Percentiles rank a stretch among this genome's conserved stretches.
Conservation (phyloP, 805 yeast genomes). For the Saccharomyces mikatae region DNA sequence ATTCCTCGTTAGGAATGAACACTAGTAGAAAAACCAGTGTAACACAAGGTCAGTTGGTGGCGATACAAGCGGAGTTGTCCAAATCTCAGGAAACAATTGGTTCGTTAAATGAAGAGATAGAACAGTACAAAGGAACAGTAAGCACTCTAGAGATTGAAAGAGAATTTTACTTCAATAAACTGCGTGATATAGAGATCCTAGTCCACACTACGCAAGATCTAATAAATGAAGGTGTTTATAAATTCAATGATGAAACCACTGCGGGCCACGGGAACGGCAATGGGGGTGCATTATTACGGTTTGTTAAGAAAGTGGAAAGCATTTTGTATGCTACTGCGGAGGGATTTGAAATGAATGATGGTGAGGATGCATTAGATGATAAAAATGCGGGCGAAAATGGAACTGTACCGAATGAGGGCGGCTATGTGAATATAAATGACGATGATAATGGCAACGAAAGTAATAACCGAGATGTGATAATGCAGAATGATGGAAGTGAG, state of each 20-base stretch:
- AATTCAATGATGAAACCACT: slow-evolving; percentile 3
- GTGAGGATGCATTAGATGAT: slow-evolving; percentile 11
- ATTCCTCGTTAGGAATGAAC: slow-evolving; percentile 13
- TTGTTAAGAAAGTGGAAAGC: slow-evolving; percentile 57
- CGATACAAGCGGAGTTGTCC: slow-evolving; percentile 39
- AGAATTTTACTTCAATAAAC: slow-evolving; percentile 80
- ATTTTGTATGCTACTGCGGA: slow-evolving; percentile 77
- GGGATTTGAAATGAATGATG: slow-evolving; percentile 59
- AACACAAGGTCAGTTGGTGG: slow-evolving; percentile 23
- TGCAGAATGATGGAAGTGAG: not conserved
- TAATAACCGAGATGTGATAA: not conserved
- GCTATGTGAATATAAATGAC: not conserved
- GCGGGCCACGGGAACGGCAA: slow-evolving; percentile 17
- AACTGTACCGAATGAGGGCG: not conserved
- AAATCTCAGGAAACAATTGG: slow-evolving; percentile 37
- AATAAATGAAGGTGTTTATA: slow-evolving; percentile 36
- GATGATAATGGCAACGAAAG: not conserved
- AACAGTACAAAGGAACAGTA: slow-evolving; percentile 50
- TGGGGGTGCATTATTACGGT: slow-evolving; percentile 31
- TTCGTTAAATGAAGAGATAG: slow-evolving; percentile 36
- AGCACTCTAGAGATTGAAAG: slow-evolving; percentile 74
- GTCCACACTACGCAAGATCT: slow-evolving; percentile 56
- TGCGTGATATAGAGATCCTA: slow-evolving; percentile 80
- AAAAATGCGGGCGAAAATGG: not conserved
- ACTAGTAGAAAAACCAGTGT: slow-evolving; percentile 19